These are phyloP conservation scores for Saccharomycopsis hybrid DNA, from an alignment of 1,139 yeast species.

Conservation along the genomic window DNA sequence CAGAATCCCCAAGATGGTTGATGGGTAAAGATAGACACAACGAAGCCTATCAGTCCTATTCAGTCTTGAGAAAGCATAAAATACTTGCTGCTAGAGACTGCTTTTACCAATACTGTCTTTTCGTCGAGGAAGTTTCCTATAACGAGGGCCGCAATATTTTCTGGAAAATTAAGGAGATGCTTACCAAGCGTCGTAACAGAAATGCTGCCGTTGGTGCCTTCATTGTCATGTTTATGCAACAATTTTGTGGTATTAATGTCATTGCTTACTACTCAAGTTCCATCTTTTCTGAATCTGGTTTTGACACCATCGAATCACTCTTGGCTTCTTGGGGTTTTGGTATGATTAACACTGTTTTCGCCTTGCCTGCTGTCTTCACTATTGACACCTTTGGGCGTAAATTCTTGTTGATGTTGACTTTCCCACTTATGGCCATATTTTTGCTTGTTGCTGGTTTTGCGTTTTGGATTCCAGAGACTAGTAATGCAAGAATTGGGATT, in stretches of 20 bases:
- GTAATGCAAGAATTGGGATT: slow-evolving; percentile 54
- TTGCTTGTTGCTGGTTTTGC: slow-evolving; percentile 71
- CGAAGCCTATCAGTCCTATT: slow-evolving; percentile 52
- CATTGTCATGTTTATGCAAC: slow-evolving; percentile 86
- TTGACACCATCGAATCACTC: slow-evolving; percentile 53
- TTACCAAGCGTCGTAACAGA: slow-evolving; percentile 71
- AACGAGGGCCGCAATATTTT: slow-evolving; percentile 33
- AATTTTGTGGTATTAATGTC: slow-evolving; percentile 86
- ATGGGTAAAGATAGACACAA: slow-evolving; percentile 56
- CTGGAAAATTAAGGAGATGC: slow-evolving; percentile 47
- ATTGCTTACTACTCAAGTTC: slow-evolving; percentile 77
- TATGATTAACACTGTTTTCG: slow-evolving; percentile 71
- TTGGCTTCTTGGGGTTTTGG: slow-evolving; percentile 87
- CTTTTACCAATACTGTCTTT: slow-evolving; percentile 62
- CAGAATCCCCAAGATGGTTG: slow-evolving; percentile 79
- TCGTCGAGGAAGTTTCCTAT: slow-evolving; percentile 46
- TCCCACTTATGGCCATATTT: slow-evolving; percentile 68
- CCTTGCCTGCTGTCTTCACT: slow-evolving; percentile 76
- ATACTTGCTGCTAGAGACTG: slow-evolving; percentile 71
- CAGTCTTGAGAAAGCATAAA: slow-evolving; percentile 42
- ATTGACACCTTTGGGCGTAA: slow-evolving; percentile 80
- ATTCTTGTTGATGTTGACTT: slow-evolving; percentile 58
- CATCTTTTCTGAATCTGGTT: slow-evolving; percentile 64
- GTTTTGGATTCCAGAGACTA: slow-evolving; percentile 54
- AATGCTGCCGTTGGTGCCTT: slow-evolving; percentile 78